Base-by-base conservation (phyloP, 768 basidiomycete species). In the Neoboletus brunneissimus region DNA sequence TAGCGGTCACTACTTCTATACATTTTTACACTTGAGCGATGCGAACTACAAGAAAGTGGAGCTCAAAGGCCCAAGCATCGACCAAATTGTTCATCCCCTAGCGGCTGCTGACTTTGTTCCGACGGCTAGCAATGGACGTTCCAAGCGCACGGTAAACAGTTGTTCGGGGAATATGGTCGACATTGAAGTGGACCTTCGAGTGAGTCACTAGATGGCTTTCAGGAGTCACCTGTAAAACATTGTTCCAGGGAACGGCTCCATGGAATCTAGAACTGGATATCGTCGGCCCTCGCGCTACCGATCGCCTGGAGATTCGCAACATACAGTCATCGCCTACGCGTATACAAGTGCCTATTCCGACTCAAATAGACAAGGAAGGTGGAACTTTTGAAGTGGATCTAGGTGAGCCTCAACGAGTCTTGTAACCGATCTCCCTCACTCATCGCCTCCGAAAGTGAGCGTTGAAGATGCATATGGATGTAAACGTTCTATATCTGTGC, bases 381-480 rank as follows among this genome's bases (percentile, higher is more conserved):
- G 94, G 91, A 22, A 76, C 77, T 13, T 89, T 92, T 64, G 89
- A 93, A 59, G 82, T 96, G 48, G 87, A 89, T 61, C 74, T 94
- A 46, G 79, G 91, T 91, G 63, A 59, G 79, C 68, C 16, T 25
- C 27, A 15, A 13, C 22, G 34, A 34, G 9, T 51, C 40, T 56
- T 22, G 51, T 9, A 31, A 37, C 13, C 10, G 20, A n/a, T 16
- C 15, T 22, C 47, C 42, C 43, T 58, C 64, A 55, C 42, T n/a
- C 7, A 47, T 42, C 11, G 9, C 13, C 11, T 54, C 34, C n/a
- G 55, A 38, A 72, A 87, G 87, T 91, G 52, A 90, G 83, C 63
- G 84, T 98, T 27, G 87, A 89, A 67, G 97, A 98, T 74, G 83
- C 84, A 5, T 91, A 92, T 65, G 88, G 89, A 29, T 98, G 97